phyloP scores from a whole-genome alignment of 2,329 filamentous ascomycete species.

The Ascosphaera apis region DNA sequence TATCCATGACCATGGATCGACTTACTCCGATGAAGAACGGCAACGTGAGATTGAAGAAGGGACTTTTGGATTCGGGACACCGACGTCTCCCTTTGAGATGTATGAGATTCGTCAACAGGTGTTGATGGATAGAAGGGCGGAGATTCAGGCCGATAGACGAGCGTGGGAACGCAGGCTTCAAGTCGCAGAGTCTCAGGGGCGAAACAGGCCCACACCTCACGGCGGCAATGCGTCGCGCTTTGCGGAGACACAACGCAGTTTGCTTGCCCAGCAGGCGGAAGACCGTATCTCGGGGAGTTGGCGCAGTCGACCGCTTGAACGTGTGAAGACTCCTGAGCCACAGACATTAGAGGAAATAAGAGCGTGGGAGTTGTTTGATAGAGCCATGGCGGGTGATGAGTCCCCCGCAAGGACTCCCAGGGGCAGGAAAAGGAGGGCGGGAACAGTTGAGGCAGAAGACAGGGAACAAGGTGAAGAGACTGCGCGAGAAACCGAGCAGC shows the following conservation, averaged over 20 bases:
- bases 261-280: not conserved
- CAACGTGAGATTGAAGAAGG: not conserved
- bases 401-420: slow-evolving; percentile 6
- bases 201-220: not conserved
- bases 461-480: slow-evolving; percentile 8
- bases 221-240: not conserved
- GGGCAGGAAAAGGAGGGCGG: slow-evolving; percentile 26
- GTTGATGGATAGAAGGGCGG: not conserved
- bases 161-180: slow-evolving; percentile 68
- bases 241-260: not conserved
- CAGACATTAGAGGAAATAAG: slow-evolving; percentile 60
- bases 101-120: not conserved
- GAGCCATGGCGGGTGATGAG: slow-evolving; percentile 46
- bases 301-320: not conserved
- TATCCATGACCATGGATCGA: slow-evolving; percentile 29
- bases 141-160: slow-evolving; percentile 9
- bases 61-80: not conserved
- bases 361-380: slow-evolving; percentile 81
- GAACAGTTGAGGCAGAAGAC: not conserved
- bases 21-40: not conserved
- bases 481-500: slow-evolving; percentile 41
- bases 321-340: slow-evolving; percentile 28
- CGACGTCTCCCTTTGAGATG: not conserved
- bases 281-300: not conserved
- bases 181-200: slow-evolving; percentile 56